phyloP scores from a whole-genome alignment of 768 basidiomycete genomes.

The Trametes coccinea region DNA sequence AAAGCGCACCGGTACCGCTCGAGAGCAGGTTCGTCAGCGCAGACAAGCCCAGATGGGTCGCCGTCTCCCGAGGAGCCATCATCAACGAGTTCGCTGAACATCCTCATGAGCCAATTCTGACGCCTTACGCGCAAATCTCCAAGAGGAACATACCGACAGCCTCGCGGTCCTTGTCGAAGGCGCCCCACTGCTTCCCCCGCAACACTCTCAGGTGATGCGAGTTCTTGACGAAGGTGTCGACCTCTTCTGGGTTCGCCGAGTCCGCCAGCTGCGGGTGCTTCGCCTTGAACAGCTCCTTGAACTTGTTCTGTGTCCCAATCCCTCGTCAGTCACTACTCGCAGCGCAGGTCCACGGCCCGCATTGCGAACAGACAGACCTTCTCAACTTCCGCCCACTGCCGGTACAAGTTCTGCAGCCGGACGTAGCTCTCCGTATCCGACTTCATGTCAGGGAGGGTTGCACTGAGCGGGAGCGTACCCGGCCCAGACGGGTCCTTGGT shows the following conservation, averaged over 20 bases:
- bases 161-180: conserved; percentile 49
- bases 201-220: conserved; percentile 71
- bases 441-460: conserved; percentile 95
- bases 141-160: conserved; percentile 48
- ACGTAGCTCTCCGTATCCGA: conserved; percentile 84
- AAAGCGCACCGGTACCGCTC: conserved; percentile 15
- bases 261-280: conserved; percentile 42
- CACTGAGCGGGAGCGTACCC: conserved; percentile 71
- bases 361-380: conserved; percentile 37
- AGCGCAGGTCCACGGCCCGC: background rate
- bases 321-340: background rate
- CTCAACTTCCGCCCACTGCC: conserved; percentile 70
- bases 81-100: conserved; percentile 18
- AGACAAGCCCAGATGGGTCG: conserved; percentile 74
- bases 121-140: background rate
- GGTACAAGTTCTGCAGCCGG: conserved; percentile 83
- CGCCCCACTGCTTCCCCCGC: conserved; percentile 62
- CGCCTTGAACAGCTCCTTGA: conserved; percentile 45
- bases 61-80: conserved; percentile 51
- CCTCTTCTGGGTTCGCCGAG: conserved; percentile 48
- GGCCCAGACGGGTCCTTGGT: conserved; percentile 50
- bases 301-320: conserved; percentile 16
- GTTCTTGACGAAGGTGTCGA: conserved; percentile 80
- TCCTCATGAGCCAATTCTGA: background rate
- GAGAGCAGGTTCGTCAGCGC: conserved; percentile 46